Evolutionary conservation across 495 filamentous ascomycete genomes (phyloP), one percentile per base, ranked within the genome.

Genomic region (Parachaetomium inaequale): DNA sequence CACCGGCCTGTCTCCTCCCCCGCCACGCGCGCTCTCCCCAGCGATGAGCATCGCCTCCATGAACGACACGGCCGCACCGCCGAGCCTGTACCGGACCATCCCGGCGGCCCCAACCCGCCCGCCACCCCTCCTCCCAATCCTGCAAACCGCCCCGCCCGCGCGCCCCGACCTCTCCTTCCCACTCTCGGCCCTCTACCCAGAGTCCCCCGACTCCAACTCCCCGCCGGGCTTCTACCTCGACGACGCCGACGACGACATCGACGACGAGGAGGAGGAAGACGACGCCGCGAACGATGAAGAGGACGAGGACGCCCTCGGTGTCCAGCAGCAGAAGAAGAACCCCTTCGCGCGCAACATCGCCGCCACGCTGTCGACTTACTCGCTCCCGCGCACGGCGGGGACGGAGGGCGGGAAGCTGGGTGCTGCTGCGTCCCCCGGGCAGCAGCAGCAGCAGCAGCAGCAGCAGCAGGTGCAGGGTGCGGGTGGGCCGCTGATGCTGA

Each of bases 1-100:
- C 62, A 80, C 78, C 6, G 72, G 71, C 31, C 70, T 83, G 19
- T 82, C 80, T 7, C 80, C 81, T 14, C 80, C 81, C 21, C 81
- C 81, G 3, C 75, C 71, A 52, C 74, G 76, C 4, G 68, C 70
- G 1, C 17, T 67, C 21, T 74, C 77, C 2, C 70, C 75, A 21
- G 64, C 70, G 1, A 63, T 51, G 14, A 38, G 45, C 50, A 53
- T 40, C 38, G 65, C 63, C 32, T 40, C 66, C 29, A 42, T 49
- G 0, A 26, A 46, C 7, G 36, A 53, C 23, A 15, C 56, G 10
- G 26, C 25, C 17, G 17, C 14, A 10, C 29, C 36, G 43, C 4
- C 45, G 25, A 29, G 32, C 28, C 31, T 31, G 23, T 46, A 32
- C 19, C 55, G 57, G 7, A 31, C 32, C 42, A 17, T 61, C 4